Evolutionary conservation across 2,329 filamentous ascomycete species (phyloP), one percentile per base, ranked within the genome.

Genomic region (Talaromyces rugulosus): DNA sequence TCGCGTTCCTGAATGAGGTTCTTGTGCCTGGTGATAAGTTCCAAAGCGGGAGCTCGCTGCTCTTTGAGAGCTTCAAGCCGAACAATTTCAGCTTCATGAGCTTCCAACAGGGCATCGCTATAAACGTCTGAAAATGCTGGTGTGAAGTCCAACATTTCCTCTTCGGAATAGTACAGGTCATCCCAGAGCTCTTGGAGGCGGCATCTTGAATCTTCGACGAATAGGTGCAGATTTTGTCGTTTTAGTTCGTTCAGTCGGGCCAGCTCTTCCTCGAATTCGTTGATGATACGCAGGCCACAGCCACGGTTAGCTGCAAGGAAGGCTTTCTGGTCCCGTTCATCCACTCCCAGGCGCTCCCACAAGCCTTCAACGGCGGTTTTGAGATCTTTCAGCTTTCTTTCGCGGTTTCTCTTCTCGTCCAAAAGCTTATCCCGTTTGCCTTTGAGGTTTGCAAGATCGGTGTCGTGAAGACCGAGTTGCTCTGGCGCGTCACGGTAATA

Each of bases 81-180:
- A 6, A 82, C 80, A 66, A 99, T 93, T 72, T 99, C 96, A 23
- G 89, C 88, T 79, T 99, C 95, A 71, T 99, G 96, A 0, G 95
- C 93, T 66, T 96, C 93, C 0, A 99, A 85, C 9, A 99, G 84
- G 4, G 95, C 95, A 74, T 99, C 95, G 69, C 92, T 97, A 78
- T 96, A 97, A 23, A 97, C 94, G 72, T 98, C 95, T 11, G 92
- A 96, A 74, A 98, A 98, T 50, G 93, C 95, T 0, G 96, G 95
- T 0, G 93, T 95, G 69, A 99, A 99, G 68, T 97, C 93, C 61
- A 98, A 86, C 93, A 98, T 98, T 78, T 99, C 95, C 71, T 99
- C 95, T 73, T 99, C 95, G 0, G 91, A 96, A 72, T 96, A 93
- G 80, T 95, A 98, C 1, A 99, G 80, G 0, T 87, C 83, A 72